Conservation (phyloP, 495 filamentous ascomycete genomes). For the Clohesyomyces aquaticus region DNA sequence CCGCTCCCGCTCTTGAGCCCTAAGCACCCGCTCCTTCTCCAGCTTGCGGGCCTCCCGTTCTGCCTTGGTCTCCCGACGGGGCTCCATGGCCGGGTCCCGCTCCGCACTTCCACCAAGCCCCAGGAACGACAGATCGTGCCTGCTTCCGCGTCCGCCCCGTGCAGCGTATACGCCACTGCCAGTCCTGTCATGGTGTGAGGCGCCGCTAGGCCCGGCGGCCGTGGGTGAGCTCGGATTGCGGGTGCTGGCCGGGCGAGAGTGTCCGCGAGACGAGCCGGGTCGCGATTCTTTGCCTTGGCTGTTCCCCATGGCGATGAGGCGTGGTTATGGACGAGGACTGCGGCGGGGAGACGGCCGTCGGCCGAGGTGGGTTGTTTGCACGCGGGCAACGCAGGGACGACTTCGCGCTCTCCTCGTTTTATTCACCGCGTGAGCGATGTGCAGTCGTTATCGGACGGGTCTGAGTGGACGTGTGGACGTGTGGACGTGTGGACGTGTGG, state of each 20-base stretch:
- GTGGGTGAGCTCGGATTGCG: conserved; percentile 41
- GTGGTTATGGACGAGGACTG: conserved; percentile 1
- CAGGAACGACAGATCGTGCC: conserved; percentile 47
- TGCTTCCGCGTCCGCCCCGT: conserved; percentile 42
- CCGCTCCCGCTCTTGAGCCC: conserved; percentile 82
- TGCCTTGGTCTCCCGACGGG: conserved; percentile 76
- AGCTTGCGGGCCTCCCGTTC: conserved; percentile 84
- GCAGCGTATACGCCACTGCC: conserved; percentile 40
- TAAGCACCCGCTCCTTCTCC: conserved; percentile 75
- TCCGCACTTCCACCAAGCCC: conserved; percentile 42
- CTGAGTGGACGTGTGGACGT: not conserved
- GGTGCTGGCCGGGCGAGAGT: conserved; percentile 30
- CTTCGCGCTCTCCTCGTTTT: not conserved
- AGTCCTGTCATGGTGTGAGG: conserved; percentile 37
- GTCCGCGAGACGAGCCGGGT: conserved; percentile 28
- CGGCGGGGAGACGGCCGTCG: conserved; percentile 5
- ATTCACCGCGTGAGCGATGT: not conserved
- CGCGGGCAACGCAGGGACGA: not conserved
- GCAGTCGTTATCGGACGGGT: conserved; percentile 12
- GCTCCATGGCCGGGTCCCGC: conserved; percentile 40
- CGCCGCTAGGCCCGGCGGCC: conserved; percentile 22
- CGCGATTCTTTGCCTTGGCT: conserved; percentile 49
- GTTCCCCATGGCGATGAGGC: conserved; percentile 47
- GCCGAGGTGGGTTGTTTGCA: not conserved
- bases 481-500: conserved; percentile 8